Evolutionary conservation across 1,139 yeast species (phyloP), one percentile per base, ranked within the genome.

Genomic region (Sugiyamaella sp.): DNA sequence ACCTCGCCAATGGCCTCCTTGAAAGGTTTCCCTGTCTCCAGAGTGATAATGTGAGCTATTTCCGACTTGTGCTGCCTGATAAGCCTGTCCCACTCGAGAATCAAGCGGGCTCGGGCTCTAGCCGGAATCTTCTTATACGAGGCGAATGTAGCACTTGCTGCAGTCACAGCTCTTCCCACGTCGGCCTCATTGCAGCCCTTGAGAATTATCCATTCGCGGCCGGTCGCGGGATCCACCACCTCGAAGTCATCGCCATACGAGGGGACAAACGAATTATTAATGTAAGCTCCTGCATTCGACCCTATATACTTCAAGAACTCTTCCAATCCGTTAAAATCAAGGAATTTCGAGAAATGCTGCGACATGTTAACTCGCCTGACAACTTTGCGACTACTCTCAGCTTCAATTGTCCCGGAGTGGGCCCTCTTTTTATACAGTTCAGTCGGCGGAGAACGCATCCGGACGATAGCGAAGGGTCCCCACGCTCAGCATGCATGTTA

Each of bases 11-110:
- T 66, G 4, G 95, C 85, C 67, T 89, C 96, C 16, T 81, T 74
- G 49, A 81, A 71, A 2, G 93, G 82, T 70, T 89, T 89, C 55
- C 96, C 96, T 67, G 89, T 89, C 70, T 89, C 96, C 73, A 85
- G 77, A 8, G 89, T 80, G 12, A 86, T 75, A 53, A 89, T 69
- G 60, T 73, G 80, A 20, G 91, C 95, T 60, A 89, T 77, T 67
- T 87, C 96, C 9, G 83, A 85, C 52, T 74, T 74, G 67, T 89
- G 81, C 55, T 82, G 85, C 32, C 79, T 70, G 79, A 87, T 81
- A 51, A 86, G 73, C 33, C 78, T 72, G 69, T 79, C 80, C 73
- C 89, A 71, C 44, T 79, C 82, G 61, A 86, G 76, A 61, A 89
- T 77, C 80, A 85, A 75, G 45, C 73, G 71, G 4, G 95, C 72